Percentiles rank a stretch among this genome's conserved stretches.
Conservation (phyloP, 306 rosid genomes). For the Pyrus communis region DNA sequence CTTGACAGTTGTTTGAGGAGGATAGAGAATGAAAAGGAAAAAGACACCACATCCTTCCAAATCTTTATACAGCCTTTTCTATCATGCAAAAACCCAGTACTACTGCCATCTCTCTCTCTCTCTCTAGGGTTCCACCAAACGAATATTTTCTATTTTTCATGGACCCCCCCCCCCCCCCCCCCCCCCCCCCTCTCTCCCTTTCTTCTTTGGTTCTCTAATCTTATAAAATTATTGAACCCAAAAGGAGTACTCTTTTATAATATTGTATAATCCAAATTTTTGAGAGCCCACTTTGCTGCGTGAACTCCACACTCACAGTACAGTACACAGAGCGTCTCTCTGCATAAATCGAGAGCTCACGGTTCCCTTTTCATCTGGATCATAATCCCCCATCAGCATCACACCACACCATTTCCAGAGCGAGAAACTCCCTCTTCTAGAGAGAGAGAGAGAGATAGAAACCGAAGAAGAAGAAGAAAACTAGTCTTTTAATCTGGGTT, state of each 20-base stretch:
- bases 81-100: constrained; percentile 4
- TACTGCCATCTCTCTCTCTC: not conserved
- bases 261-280: not conserved
- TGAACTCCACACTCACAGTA: constrained; percentile 12
- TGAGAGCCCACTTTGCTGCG: constrained; percentile 22
- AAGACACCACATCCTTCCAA: constrained; percentile 58
- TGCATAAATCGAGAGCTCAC: constrained; percentile 19
- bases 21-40: constrained; percentile 30
- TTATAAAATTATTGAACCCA: constrained; percentile 4
- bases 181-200: no score
- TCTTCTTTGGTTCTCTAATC: not conserved
- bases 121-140: constrained; percentile 22
- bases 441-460: not conserved
- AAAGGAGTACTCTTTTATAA: not conserved
- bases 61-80: constrained; percentile 29
- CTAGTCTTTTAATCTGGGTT: not conserved
- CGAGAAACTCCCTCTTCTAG: not conserved
- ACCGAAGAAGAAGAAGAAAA: not conserved
- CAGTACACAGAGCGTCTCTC: constrained; percentile 18
- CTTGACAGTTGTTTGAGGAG: not conserved
- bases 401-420: not conserved
- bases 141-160: constrained; percentile 45
- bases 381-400: not conserved
- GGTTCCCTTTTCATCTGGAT: constrained; percentile 1
- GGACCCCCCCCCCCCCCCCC: constrained; percentile 17